Conservation (phyloP, 2,329 filamentous ascomycete genomes). For the Cladophialophora carrionii region DNA sequence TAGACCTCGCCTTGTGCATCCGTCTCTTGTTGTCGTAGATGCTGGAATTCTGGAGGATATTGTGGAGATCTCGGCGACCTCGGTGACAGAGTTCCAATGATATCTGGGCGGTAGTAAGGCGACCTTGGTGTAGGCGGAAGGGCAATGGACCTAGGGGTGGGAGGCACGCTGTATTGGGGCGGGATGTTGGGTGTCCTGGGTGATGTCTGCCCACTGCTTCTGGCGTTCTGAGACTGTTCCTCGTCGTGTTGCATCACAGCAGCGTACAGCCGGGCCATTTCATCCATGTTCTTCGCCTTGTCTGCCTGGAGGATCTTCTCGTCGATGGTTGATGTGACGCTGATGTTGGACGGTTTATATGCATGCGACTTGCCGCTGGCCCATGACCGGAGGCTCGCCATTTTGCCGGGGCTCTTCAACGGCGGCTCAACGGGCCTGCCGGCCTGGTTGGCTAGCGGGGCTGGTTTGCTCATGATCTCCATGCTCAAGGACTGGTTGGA, state of each 20-base stretch:
- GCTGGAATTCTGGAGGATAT: constrained; percentile 41
- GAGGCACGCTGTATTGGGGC: constrained; percentile 35
- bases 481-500: constrained; percentile 58
- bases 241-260: constrained; percentile 88
- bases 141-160: constrained; percentile 40
- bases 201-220: constrained; percentile 32
- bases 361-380: constrained; percentile 43
- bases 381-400: constrained; percentile 48
- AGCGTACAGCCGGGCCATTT: constrained; percentile 88
- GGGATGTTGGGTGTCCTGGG: constrained; percentile 30
- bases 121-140: constrained; percentile 24
- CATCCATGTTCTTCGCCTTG: constrained; percentile 72
- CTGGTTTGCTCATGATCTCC: constrained; percentile 58
- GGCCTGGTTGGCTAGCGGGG: constrained; percentile 28
- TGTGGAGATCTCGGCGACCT: constrained; percentile 28
- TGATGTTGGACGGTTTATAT: constrained; percentile 56
- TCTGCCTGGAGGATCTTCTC: constrained; percentile 74
- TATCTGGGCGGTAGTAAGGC: constrained; percentile 25
- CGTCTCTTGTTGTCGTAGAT: constrained; percentile 37
- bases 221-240: constrained; percentile 43
- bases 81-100: constrained; percentile 22
- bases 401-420: constrained; percentile 44
- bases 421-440: constrained; percentile 29
- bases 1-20: constrained; percentile 13
- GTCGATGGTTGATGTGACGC: constrained; percentile 71